A percentile compares a stretch with the other conserved stretches of the same genome.
phyloP scores from a whole-genome alignment of 306 rosid genomes.

The Cucurbita ficifolia region DNA sequence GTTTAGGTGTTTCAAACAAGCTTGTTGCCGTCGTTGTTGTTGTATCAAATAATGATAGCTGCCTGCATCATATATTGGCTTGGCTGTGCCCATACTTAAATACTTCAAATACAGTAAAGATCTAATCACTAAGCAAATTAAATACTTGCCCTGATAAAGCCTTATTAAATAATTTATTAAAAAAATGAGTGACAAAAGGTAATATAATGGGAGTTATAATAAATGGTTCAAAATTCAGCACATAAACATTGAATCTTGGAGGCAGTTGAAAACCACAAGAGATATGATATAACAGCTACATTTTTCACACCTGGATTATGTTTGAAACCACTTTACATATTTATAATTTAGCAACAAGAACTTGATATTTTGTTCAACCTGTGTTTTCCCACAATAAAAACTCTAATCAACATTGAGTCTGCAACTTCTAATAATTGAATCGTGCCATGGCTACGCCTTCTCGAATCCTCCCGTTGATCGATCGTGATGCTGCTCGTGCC shows the following conservation, averaged over 20 bases:
- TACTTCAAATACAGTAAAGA: too few species aligned
- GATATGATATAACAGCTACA: neutral
- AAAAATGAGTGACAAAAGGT: neutral
- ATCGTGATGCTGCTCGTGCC: constrained; percentile 25
- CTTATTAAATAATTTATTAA: neutral
- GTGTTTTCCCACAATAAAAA: neutral
- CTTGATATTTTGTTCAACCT: neutral
- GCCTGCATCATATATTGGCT: neutral
- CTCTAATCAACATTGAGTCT: too few species aligned
- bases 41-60: neutral
- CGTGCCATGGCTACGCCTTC: constrained; percentile 12
- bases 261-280: neutral
- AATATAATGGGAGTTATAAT: neutral
- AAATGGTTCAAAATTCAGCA: neutral
- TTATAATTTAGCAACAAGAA: neutral
- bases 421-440: neutral
- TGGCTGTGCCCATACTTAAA: neutral
- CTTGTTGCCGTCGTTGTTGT: too few species aligned
- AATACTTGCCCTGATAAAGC: neutral
- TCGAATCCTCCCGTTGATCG: constrained; percentile 23
- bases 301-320: too few species aligned
- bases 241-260: neutral
- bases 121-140: neutral
- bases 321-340: neutral
- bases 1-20: neutral